Conservation (phyloP, 2,329 filamentous ascomycete genomes). For the Lachnellula occidentalis region DNA sequence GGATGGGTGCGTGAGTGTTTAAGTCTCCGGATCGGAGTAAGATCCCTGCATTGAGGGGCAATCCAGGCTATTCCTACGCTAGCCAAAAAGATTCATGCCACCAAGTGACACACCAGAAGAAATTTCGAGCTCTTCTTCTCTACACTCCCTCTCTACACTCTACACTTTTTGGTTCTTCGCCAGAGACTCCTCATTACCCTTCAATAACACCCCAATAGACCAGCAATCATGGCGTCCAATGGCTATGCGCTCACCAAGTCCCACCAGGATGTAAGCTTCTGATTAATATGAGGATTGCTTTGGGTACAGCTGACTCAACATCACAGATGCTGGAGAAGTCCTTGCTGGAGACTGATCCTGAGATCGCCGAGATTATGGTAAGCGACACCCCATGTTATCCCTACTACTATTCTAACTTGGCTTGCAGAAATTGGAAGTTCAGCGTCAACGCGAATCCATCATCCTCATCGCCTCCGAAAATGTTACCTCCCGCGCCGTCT, state of each 20-base stretch:
- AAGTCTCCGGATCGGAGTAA: too few relatives aligned
- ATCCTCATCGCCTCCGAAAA: constrained; percentile 99
- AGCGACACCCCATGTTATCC: constrained; percentile 28
- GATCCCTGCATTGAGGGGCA: too few relatives aligned
- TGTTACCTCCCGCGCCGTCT: constrained; percentile 96
- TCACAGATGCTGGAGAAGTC: constrained; percentile 89
- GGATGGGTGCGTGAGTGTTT: too few relatives aligned
- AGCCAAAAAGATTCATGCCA: too few relatives aligned
- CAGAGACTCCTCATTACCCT: too few relatives aligned
- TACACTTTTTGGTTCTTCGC: too few relatives aligned
- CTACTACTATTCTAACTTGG: constrained; percentile 9
- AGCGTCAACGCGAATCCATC: constrained; percentile 97
- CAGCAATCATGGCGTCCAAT: constrained; percentile 21
- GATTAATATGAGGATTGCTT: constrained; percentile 4
- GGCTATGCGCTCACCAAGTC: constrained; percentile 59
- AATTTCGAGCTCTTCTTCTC: too few relatives aligned
- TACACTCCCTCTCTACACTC: too few relatives aligned
- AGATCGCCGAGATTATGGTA: constrained; percentile 97
- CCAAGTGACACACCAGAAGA: too few relatives aligned
- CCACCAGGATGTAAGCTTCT: constrained; percentile 57
- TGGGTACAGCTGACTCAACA: constrained; percentile 32
- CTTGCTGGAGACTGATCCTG: constrained; percentile 83
- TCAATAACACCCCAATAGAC: too few relatives aligned
- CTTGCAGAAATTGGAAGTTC: constrained; percentile 76
- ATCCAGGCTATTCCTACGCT: too few relatives aligned